Percentiles rank a stretch among this genome's conserved stretches.
phyloP scores from a whole-genome alignment of 148 eudicot species.

The Diospyros kaki region DNA sequence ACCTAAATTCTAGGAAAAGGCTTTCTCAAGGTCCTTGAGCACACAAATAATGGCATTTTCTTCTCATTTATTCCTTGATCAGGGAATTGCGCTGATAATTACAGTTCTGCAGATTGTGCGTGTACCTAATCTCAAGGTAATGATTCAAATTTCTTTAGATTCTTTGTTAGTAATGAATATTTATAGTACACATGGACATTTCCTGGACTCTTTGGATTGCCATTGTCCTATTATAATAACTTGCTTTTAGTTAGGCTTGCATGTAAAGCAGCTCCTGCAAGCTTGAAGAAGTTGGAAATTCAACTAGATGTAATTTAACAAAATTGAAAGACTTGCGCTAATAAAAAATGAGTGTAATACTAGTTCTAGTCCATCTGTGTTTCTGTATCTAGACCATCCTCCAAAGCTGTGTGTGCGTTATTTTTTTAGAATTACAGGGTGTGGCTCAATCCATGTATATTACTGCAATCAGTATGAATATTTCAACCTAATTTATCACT shows the following conservation, averaged over 20 bases:
- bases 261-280: neutral
- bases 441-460: too few relatives aligned
- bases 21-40: neutral
- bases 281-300: neutral
- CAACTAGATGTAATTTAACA: neutral
- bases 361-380: neutral
- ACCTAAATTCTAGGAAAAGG: neutral
- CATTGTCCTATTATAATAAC: neutral
- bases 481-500: too few relatives aligned
- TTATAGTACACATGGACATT: neutral
- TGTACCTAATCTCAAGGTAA: constrained; percentile 92
- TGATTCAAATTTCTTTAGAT: neutral
- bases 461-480: constrained; percentile 1
- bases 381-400: neutral
- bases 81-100: constrained; percentile 78
- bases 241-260: neutral
- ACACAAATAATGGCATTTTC: neutral
- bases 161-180: neutral
- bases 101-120: constrained; percentile 63
- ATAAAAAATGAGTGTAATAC: neutral
- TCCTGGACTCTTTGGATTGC: neutral
- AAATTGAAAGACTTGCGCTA: neutral
- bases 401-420: too few relatives aligned
- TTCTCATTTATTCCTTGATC: constrained; percentile 27
- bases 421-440: too few relatives aligned